Percentiles rank a stretch among this genome's conserved stretches.
Evolutionary conservation across 495 filamentous ascomycete species (phyloP).

Genomic region (Pyrenopolyporus hunteri): DNA sequence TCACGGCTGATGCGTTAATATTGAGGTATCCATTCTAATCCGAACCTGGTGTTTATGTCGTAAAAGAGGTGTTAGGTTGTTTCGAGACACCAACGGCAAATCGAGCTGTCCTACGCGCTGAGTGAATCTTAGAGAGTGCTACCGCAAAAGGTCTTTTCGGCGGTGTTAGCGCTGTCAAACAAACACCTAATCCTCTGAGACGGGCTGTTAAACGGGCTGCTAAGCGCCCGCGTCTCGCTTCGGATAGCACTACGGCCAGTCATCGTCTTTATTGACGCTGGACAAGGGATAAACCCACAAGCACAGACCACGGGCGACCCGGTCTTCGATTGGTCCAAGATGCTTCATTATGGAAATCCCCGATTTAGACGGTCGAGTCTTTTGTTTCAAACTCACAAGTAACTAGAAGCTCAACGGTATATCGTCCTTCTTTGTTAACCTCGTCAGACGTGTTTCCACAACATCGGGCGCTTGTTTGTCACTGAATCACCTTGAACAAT

Average conservation of each 20-base stretch:
- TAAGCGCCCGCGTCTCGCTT: slow-evolving; percentile 27
- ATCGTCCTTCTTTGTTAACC: slow-evolving; percentile 23
- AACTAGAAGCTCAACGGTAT: slow-evolving; percentile 10
- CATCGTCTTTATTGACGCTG: slow-evolving; percentile 9
- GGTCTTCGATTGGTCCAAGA: slow-evolving; percentile 19
- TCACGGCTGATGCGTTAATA: no score
- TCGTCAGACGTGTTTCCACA: slow-evolving; percentile 13
- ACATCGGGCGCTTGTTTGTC: slow-evolving; percentile 30
- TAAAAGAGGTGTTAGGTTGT: slow-evolving; percentile 2
- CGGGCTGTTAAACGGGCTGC: slow-evolving; percentile 15
- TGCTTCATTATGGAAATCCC: slow-evolving; percentile 31
- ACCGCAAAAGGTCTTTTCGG: slow-evolving; percentile 17
- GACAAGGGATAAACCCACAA: slow-evolving; percentile 4
- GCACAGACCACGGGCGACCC: slow-evolving; percentile 14
- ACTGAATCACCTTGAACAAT: slow-evolving; percentile 11
- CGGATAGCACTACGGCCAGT: slow-evolving; percentile 10
- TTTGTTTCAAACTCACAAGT: slow-evolving; percentile 19
- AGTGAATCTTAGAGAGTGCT: slow-evolving; percentile 1
- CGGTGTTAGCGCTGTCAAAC: slow-evolving; percentile 20
- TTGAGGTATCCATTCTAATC: no score
- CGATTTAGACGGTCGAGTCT: slow-evolving; percentile 34
- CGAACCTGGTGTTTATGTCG: neutral
- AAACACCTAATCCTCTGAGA: slow-evolving; percentile 1
- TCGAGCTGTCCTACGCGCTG: neutral
- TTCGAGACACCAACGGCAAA: slow-evolving; percentile 3